Conservation (phyloP, 805 yeast species). For the Candida boleticola region DNA sequence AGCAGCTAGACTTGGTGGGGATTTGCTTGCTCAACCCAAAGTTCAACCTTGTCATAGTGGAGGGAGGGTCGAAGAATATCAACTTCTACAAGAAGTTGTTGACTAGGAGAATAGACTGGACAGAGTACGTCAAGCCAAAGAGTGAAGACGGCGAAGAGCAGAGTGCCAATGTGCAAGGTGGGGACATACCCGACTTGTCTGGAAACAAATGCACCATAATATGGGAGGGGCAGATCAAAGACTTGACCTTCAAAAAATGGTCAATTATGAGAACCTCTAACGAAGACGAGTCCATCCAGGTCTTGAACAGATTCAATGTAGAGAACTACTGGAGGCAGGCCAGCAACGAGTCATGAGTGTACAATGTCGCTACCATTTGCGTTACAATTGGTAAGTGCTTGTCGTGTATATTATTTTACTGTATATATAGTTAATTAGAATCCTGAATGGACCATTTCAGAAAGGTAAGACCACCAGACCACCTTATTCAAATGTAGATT, state of each 20-base stretch:
- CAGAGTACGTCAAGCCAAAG: constrained; percentile 42
- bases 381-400: too few relatives aligned
- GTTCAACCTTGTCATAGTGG: constrained; percentile 63
- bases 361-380: too few relatives aligned
- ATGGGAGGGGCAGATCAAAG: constrained; percentile 71
- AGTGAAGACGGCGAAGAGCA: constrained; percentile 8
- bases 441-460: too few relatives aligned
- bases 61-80: constrained; percentile 67
- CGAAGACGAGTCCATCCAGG: constrained; percentile 49
- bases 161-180: too few relatives aligned
- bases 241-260: constrained; percentile 65
- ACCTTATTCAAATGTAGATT: too few relatives aligned
- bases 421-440: too few relatives aligned
- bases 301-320: constrained; percentile 49
- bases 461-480: too few relatives aligned
- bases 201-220: constrained; percentile 47
- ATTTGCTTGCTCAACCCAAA: constrained; percentile 45
- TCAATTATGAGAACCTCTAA: constrained; percentile 53
- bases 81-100: constrained; percentile 63
- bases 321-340: constrained; percentile 61
- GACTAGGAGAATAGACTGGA: constrained; percentile 68
- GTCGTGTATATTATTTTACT: too few relatives aligned
- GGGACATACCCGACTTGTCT: constrained; percentile 30
- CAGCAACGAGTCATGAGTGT: too few relatives aligned
- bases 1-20: constrained; percentile 68